A percentile compares a stretch with the other conserved stretches of the same genome.
Evolutionary conservation across 352 stramenopile species (phyloP).

Genomic region (Peronospora tabacina): DNA sequence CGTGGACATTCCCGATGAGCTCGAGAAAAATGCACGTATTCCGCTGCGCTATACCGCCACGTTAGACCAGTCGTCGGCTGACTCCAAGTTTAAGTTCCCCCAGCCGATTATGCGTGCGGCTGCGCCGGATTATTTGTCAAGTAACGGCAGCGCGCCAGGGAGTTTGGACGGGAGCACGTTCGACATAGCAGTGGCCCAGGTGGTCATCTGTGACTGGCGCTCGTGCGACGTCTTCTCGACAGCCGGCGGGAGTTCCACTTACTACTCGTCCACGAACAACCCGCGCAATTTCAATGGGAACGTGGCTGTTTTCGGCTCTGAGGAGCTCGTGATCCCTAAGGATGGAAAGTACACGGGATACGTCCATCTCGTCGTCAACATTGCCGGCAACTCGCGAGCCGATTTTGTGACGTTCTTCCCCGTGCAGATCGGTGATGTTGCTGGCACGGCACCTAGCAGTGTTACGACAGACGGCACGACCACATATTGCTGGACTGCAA

Average conservation of each 20-base stretch:
- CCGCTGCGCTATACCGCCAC: constrained; percentile 56
- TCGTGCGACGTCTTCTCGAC: constrained; percentile 63
- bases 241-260: constrained; percentile 35
- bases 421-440: constrained; percentile 58
- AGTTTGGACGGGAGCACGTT: constrained; percentile 35
- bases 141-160: constrained; percentile 17
- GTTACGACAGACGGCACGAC: constrained; percentile 56
- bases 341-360: constrained; percentile 77
- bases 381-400: constrained; percentile 51
- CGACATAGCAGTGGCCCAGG: constrained; percentile 57
- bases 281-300: constrained; percentile 52
- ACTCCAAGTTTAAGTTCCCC: constrained; percentile 52
- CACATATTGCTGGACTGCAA: constrained; percentile 66
- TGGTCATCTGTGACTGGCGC: constrained; percentile 74
- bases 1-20: constrained; percentile 46
- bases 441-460: constrained; percentile 37
- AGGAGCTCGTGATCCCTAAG: constrained; percentile 63
- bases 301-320: constrained; percentile 48
- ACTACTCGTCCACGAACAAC: constrained; percentile 62
- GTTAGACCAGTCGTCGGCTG: constrained; percentile 36
- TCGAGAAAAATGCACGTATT: constrained; percentile 45
- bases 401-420: constrained; percentile 80
- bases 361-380: constrained; percentile 58
- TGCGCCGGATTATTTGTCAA: constrained; percentile 39
- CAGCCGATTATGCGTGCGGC: constrained; percentile 31